Evolutionary conservation across 176 grass and related monocot species (phyloP), one percentile per base, ranked within the genome.

Genomic region (Poa annua): DNA sequence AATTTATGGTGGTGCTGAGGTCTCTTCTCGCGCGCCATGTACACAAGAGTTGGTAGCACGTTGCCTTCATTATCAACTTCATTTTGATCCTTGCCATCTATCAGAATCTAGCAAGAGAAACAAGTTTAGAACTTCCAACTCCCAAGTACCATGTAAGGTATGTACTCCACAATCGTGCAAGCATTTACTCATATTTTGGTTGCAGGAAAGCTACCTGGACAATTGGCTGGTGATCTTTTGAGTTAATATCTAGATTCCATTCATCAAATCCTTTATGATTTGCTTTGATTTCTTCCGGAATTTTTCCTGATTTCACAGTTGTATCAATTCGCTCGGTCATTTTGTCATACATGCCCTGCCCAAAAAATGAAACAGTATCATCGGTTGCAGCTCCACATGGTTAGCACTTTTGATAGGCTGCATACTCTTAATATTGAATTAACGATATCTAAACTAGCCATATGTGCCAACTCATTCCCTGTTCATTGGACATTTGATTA

Each of bases 21-120:
- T 71, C 84, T 97, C 88, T 97, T 94, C 90, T 97, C 90, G 29
- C 90, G 86, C 48, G 90, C 90, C 88, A 97, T 94, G 79, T 97
- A 97, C 4, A 97, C 94, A 35, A 97, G 79, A 25, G 85, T 98
- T 45, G 96, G 92, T 54, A 95, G 72, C 8, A 35, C 54, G 77
- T 81, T 42, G 11, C 72, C 88, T 1, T 91, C 83, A 19, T 48
- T 51, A 11, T 91, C 90, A 35, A 81, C 52, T 71, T 65, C 84
- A 82, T 73, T 59, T 13, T 4, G 34, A 33, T 89, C 75, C 12
- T 85, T 92, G 3, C 90, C 92, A 74, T 92, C 78, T 65, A 92
- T 85, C 71, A 94, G 25, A 85, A 97, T 85, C 94, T 97, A 68
- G 54, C 12, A 71, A 64, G 59, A 26, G 44, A 83, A 34, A 5